A percentile compares a stretch with the other conserved stretches of the same genome.
phyloP scores from a whole-genome alignment of 768 basidiomycete genomes.

The Mycena alexandri region DNA sequence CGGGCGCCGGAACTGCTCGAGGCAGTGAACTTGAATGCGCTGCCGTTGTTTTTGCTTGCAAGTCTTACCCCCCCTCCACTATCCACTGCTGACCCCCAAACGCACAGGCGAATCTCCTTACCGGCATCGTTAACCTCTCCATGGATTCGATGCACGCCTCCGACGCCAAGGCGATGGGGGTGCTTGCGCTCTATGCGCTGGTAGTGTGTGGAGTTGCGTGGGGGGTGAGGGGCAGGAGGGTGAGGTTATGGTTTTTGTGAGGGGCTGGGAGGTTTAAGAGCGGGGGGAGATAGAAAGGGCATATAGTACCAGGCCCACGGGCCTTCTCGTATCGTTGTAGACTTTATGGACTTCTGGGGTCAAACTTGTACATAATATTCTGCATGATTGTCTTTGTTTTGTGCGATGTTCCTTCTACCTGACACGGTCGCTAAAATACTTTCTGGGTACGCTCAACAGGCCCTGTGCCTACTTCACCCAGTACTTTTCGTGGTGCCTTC shows the following conservation, averaged over 20 bases:
- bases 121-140: conserved; percentile 86
- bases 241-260: conserved; percentile 26
- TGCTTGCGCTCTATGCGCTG: conserved; percentile 73
- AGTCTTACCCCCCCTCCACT: conserved; percentile 45
- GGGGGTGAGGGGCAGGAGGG: conserved; percentile 48
- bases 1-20: conserved; percentile 71
- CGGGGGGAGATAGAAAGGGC: too few species aligned
- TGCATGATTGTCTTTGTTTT: too few species aligned
- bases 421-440: not conserved
- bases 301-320: too few species aligned
- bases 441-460: not conserved
- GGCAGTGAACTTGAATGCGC: conserved; percentile 85
- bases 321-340: too few species aligned
- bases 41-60: conserved; percentile 86
- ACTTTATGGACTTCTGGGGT: not conserved
- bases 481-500: not conserved
- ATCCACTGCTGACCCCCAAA: not conserved
- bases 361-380: not conserved
- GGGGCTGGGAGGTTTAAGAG: too few species aligned
- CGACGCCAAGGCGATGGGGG: conserved; percentile 66
- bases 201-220: conserved; percentile 75
- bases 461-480: too few species aligned
- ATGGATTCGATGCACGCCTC: conserved; percentile 86
- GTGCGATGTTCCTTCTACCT: not conserved
- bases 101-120: conserved; percentile 85